Base-by-base conservation (phyloP, 768 basidiomycete species). In the Suillus clintonianus region DNA sequence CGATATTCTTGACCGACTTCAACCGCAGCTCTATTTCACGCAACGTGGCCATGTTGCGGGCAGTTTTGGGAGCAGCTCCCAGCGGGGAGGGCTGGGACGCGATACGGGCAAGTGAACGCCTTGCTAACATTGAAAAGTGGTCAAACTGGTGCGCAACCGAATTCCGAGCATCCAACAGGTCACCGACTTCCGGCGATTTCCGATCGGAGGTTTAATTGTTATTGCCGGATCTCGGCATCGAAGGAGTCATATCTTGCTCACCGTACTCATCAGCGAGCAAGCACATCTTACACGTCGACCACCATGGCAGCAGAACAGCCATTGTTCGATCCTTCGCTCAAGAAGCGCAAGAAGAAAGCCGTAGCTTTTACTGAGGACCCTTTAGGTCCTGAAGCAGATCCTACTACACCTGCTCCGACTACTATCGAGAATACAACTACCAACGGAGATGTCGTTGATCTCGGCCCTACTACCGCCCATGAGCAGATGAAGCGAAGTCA, bases 1-100 rank as follows among this genome's bases (percentile, higher is more conserved):
- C 94, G 77, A 97, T 97, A 83, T 97, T 97, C 78, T 86, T 85
- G 73, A 98, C 97, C 54, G 95, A 97, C 88, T 97, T 94, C 80
- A 93, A 86, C 71, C 97, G 90, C 77, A 94, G 79, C 84, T 99
- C 97, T 74, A 99, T 92, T 82, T 99, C 97, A 69, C 95, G 91
- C 68, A 99, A 89, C 65, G 97, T 99, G 47, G 97, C 97, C 95
- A 95, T 94, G 80, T 91, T 94, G 72, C 92, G 88, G 73, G 89
- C 87, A 68, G 77, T 76, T 69, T 81, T 74, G 37, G 79, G 80
- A 30, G 72, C 77, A 59, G 78, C 77, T 64, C 76, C 79, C 68
- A 78, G 74, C 69, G 74, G 72, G 47, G 75, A 69, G 63, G 79
- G 77, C 74, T 82, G 80, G 53, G 67, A 63, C 59, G 75, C 78